Evolutionary conservation across 768 basidiomycete genomes (phyloP).

Genomic region (Naematelia encephala): DNA sequence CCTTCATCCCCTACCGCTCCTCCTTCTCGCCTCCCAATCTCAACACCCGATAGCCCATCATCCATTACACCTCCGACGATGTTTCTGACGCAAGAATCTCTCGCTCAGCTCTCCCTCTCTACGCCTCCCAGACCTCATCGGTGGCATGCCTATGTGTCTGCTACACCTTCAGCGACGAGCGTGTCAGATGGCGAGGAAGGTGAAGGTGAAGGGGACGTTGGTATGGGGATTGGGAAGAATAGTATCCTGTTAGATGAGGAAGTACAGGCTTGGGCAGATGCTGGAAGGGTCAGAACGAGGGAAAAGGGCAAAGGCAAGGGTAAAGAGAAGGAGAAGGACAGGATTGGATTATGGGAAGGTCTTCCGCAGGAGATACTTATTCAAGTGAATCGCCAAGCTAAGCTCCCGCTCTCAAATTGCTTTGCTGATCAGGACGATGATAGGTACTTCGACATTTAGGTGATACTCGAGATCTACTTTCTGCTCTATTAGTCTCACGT

Average conservation of each 20-base stretch:
- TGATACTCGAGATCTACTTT: conserved; percentile 67
- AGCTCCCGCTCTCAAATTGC: too few relatives aligned
- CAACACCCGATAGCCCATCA: conserved; percentile 6
- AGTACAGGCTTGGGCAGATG: not conserved
- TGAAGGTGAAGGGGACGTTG: conserved; percentile 8
- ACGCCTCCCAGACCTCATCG: not conserved
- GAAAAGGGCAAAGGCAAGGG: conserved; percentile 13
- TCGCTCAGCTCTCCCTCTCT: not conserved
- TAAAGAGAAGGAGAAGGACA: conserved; percentile 17
- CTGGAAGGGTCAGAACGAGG: not conserved
- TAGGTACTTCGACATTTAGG: conserved; percentile 77
- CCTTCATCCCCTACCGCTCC: conserved; percentile 1
- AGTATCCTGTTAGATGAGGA: not conserved
- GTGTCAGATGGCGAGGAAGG: conserved; percentile 29
- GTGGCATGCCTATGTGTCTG: conserved; percentile 5
- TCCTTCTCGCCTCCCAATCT: not conserved
- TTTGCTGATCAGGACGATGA: not conserved
- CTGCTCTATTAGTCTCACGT: conserved; percentile 74
- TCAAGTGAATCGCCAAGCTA: too few relatives aligned
- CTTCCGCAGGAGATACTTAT: conserved; percentile 90
- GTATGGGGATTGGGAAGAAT: not conserved
- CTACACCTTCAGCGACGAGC: conserved; percentile 23
- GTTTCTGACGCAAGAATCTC: conserved; percentile 4
- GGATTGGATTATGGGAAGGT: not conserved
- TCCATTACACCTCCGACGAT: not conserved